phyloP scores from a whole-genome alignment of 164 flowering plant species.

The Cinnamomum chago region DNA sequence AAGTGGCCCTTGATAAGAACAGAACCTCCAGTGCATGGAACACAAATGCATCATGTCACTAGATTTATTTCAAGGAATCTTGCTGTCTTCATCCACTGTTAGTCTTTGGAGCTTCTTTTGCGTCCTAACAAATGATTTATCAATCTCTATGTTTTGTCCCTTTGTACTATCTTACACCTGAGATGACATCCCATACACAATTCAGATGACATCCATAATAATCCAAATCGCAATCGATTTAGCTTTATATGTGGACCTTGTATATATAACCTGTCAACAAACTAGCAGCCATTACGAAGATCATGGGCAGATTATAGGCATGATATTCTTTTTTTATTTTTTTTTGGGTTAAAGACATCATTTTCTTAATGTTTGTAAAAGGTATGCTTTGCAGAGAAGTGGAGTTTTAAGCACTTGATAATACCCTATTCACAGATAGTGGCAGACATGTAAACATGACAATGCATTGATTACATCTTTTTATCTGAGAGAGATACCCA shows the following conservation, averaged over 20 bases:
- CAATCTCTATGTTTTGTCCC: slow-evolving; percentile 2
- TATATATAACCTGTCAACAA: neutral
- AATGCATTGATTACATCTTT: slow-evolving; percentile 6
- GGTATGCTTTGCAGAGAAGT: slow-evolving; percentile 6
- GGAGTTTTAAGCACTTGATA: slow-evolving; percentile 6
- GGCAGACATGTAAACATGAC: slow-evolving; percentile 13
- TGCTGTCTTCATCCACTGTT: slow-evolving; percentile 11
- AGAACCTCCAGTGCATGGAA: slow-evolving; percentile 2
- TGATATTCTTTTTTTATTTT: neutral
- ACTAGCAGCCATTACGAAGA: neutral
- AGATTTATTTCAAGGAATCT: slow-evolving; percentile 21
- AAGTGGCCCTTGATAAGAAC: slow-evolving; percentile 13
- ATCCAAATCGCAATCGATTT: slow-evolving; percentile 1
- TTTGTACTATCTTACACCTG: neutral
- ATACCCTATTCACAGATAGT: slow-evolving; percentile 3
- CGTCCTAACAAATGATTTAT: slow-evolving; percentile 8
- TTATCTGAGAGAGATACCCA: slow-evolving; percentile 6
- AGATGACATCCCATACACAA: slow-evolving; percentile 8
- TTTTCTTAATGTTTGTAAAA: neutral
- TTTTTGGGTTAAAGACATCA: neutral
- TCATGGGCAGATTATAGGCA: neutral
- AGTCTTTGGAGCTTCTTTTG: slow-evolving; percentile 14
- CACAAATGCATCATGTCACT: slow-evolving; percentile 8
- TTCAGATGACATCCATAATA: slow-evolving; percentile 10
- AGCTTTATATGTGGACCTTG: slow-evolving; percentile 8